Evolutionary conservation across 345 rosid genomes (phyloP), one percentile per base, ranked within the genome.

Genomic region (Eucalyptus regnans): DNA sequence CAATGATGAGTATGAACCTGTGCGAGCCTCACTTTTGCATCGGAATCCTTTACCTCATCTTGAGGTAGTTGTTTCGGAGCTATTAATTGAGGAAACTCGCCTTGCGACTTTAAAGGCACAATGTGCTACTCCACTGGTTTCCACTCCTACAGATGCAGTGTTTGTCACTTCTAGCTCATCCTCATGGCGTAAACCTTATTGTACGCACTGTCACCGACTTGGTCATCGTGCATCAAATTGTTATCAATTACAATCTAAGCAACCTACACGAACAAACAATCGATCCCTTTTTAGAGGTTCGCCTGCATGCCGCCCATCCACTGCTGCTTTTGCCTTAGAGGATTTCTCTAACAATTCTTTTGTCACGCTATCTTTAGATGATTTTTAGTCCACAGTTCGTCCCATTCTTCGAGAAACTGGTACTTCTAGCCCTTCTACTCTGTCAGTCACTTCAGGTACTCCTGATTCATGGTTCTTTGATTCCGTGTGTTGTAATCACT

Each of bases 201-300:
- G 51, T 14, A 50, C 3, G 7, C 51, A 50, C 17, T 14, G 7
- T 50, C n/a, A 0, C 13, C 0, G 15, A 60, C 15, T 0, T 27
- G 0, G 31, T 60, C 31, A 60, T 60, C 0, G 5, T 54, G 27
- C 25, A 54, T 20, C 25, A 23, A 54, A 20, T 20, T 54, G 60
- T 54, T 54, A 54, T 54, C 11, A 7, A 23, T 23, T 20, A 54
- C 11, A 54, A 20, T 23, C 44, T 43, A 54, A 54, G 60, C 25
- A 54, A 54, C 25, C 27, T 54, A 20, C 2, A 5, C 5, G 5
- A 54, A 54, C 60, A 8, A 54, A 54, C 60, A 56, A 56, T 12
- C 62, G 6, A 56, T 22, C 6, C 5, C 2, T 6, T 3, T 22
- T 56, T 5, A 22, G 3, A 56, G 12, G 62, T 56, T 8, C 3